Percentiles rank a stretch among this genome's conserved stretches.
These are phyloP conservation scores for Cydonia oblonga DNA, from an alignment of 331 rosid species.

Conservation along the genomic window DNA sequence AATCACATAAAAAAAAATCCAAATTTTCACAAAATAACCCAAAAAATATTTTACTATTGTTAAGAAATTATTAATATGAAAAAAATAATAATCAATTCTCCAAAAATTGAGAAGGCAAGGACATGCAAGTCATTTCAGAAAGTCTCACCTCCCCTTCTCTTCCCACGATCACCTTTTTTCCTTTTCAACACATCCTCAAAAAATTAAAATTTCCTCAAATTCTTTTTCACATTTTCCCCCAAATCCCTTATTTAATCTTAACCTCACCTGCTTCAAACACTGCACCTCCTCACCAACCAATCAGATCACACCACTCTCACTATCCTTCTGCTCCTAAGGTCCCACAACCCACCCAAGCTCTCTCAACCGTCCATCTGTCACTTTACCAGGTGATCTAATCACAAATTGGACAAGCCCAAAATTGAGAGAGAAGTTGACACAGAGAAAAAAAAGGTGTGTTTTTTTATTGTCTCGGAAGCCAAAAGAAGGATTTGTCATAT, in stretches of 20 bases:
- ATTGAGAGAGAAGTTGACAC: conserved; percentile 19
- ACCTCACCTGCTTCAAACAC: conserved; percentile 1
- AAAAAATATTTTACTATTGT: neutral
- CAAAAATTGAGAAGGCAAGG: conserved; percentile 2
- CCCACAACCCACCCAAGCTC: neutral
- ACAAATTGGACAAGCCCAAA: conserved; percentile 33
- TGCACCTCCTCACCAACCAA: conserved; percentile 19
- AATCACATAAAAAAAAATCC: neutral
- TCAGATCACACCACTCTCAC: conserved; percentile 3
- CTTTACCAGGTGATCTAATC: neutral
- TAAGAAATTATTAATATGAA: neutral
- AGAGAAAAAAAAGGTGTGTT: too few species aligned
- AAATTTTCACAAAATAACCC: neutral
- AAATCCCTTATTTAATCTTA: conserved; percentile 9
- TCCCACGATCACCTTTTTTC: neutral
- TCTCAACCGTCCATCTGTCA: neutral
- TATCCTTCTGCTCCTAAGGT: neutral
- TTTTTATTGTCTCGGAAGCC: conserved; percentile 10
- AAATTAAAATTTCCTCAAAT: too few species aligned
- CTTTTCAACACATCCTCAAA: too few species aligned
- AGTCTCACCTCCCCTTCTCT: neutral
- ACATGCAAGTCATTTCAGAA: conserved; percentile 16
- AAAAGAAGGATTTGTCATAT: conserved; percentile 39
- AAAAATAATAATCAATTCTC: neutral
- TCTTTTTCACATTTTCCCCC: neutral